Evolutionary conservation across 2,329 filamentous ascomycete genomes (phyloP), one percentile per base, ranked within the genome.

Genomic region (Stylonectria norvegica): DNA sequence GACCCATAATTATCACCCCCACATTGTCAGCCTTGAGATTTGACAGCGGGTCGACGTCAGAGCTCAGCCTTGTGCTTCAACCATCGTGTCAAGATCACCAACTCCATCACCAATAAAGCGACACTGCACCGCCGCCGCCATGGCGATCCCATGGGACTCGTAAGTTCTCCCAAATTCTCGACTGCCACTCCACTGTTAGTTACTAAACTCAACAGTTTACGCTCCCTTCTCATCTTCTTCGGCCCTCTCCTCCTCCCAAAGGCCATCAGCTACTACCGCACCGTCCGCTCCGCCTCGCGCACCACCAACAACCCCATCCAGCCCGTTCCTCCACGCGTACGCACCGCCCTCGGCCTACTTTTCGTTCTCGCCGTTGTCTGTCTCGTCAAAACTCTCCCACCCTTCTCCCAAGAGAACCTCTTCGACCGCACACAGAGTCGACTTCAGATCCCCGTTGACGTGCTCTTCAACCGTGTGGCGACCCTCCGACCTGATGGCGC

Each of bases 391-490:
- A 82, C 85, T 12, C 67, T 91, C 0, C 83, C 88, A 1, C 49
- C 68, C 43, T 82, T 89, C 57, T 71, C 78, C 5, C 85, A 86
- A 4, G 81, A 88, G 60, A 96, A 96, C 67, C 71, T 97, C 63
- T 95, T 97, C 72, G 59, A 65, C 20, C 64, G 72, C 14, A 96
- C 91, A 1, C 73, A 81, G 41, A 93, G 88, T 36, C 86, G 90
- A 22, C 79, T 97, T 14, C 86, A 89, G 56, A 91, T 86, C 29
- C 83, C 89, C n/a, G 83, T 79, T 29, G 86, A 91, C 58, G 83
- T 94, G 22, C 75, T 97, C 45, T 93, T 95, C 65, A 80, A 77
- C 43, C 86, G 91, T 12, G 75, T 97, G 8, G 65, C 74, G 4
- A 63, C 73, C 2, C 58, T 83, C 2, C 76, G 83, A 0, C 68